phyloP scores from a whole-genome alignment of 1,284 basidiomycete species.

The Erythrobasidium hasegawianum region DNA sequence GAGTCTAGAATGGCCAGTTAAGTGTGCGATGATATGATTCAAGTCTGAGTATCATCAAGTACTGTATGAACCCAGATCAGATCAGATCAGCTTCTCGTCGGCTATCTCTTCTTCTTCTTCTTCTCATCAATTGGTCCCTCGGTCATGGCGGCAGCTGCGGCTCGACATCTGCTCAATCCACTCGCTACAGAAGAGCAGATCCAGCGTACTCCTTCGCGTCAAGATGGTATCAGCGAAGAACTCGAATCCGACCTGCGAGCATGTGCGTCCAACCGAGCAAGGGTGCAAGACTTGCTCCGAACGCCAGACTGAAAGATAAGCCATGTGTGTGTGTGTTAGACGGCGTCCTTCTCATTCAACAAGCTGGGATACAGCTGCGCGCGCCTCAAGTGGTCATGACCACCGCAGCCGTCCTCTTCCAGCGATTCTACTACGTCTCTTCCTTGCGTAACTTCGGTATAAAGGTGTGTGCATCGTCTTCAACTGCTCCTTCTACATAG shows the following conservation, averaged over 20 bases:
- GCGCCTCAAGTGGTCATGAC: constrained; percentile 97
- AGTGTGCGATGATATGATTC: too few relatives aligned
- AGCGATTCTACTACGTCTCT: constrained; percentile 93
- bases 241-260: constrained; percentile 81
- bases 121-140: neutral
- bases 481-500: neutral
- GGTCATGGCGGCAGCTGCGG: constrained; percentile 17
- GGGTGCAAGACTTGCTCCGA: constrained; percentile 51
- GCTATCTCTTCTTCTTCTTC: neutral
- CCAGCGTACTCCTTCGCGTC: constrained; percentile 68
- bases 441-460: constrained; percentile 91
- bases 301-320: too few relatives aligned
- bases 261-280: constrained; percentile 60
- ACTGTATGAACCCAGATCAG: neutral
- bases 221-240: constrained; percentile 73
- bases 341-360: constrained; percentile 73
- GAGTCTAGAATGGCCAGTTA: neutral
- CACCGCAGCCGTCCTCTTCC: constrained; percentile 91
- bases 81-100: neutral
- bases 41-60: too few relatives aligned
- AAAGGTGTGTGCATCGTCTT: constrained; percentile 59
- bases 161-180: constrained; percentile 63
- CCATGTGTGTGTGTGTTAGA: constrained; percentile 37
- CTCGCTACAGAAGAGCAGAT: constrained; percentile 78
- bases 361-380: constrained; percentile 82